A percentile compares a stretch with the other conserved stretches of the same genome.
Evolutionary conservation across 352 stramenopile genomes (phyloP).

Genomic region (Blastocystis sp.): DNA sequence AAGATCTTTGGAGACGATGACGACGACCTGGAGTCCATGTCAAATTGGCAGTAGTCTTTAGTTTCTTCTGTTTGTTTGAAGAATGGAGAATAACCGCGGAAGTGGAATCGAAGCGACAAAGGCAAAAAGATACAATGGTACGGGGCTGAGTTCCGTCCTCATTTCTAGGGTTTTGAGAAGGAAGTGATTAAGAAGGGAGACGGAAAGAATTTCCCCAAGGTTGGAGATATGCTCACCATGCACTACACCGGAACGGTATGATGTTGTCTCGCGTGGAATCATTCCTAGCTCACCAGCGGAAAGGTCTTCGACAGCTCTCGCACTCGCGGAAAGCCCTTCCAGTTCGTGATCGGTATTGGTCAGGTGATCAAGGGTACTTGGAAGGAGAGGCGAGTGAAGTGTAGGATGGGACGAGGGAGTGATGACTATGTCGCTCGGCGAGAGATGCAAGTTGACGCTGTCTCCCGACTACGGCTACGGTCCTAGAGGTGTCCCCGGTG

Average conservation of each 20-base stretch:
- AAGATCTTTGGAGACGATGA: constrained; percentile 33
- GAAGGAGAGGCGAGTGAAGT: not conserved
- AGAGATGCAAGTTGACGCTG: constrained; percentile 60
- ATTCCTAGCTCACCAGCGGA: constrained; percentile 61
- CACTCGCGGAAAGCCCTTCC: constrained; percentile 68
- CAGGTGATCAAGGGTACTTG: constrained; percentile 66
- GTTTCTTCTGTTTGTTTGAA: not conserved
- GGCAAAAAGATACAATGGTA: constrained; percentile 10
- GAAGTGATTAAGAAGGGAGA: constrained; percentile 57
- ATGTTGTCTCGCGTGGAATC: no score
- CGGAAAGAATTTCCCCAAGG: constrained; percentile 53
- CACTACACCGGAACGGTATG: constrained; percentile 54
- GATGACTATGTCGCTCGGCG: constrained; percentile 58
- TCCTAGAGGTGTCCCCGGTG: constrained; percentile 39
- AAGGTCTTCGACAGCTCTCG: constrained; percentile 84
- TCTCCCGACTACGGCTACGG: constrained; percentile 61
- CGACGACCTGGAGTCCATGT: not conserved
- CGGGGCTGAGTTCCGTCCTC: not conserved
- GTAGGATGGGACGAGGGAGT: constrained; percentile 56
- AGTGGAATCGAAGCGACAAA: not conserved
- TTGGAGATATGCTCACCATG: constrained; percentile 54
- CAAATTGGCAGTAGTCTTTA: not conserved
- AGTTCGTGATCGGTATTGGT: constrained; percentile 66
- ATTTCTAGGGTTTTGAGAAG: constrained; percentile 53
- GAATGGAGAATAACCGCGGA: not conserved